Base-by-base conservation (phyloP, 352 stramenopile genomes). In the Pythium sp. region DNA sequence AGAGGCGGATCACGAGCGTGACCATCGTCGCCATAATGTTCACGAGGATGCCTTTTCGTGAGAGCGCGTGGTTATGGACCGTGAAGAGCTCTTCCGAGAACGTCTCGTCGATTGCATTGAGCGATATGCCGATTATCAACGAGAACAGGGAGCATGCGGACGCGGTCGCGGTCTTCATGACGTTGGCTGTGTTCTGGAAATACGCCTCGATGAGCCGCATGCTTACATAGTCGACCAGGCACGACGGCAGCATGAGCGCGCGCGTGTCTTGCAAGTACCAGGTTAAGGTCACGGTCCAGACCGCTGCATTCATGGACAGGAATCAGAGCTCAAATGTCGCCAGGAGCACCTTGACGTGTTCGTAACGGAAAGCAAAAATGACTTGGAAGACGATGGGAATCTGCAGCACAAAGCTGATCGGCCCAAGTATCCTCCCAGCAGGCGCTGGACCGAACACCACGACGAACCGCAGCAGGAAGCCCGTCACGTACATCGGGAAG, bases 241-340 rank as follows among this genome's bases (percentile, higher is more conserved):
- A 41, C 20, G 46, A 49, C 30, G 38, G 46, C 8, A 62, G 22
- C 26, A 70, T 30, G 22, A 59, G n/a, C 20, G 49, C 57, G 28
- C 63, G 68, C 0, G 41, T 49, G 15, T 70, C 68, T 22, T 62
- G 26, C 18, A 70, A 26, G 36, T 66, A 65, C 7, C 43, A 47
- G 15, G 28, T 28, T 18, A 67, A 49, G 15, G 56, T 15, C 2
- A 58, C 3, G 1, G 43, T 36, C 68, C 63, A 73, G 15, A 70
- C 66, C 46, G 41, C 55, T 6, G 38, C 58, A 4, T 18, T 70
- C 15, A 60, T 18, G 1, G 43, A 4, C 20, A 71, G 49, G 24
- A 70, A 67, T 57, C 56, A 65, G 34, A 73, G 67, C 24, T 73
- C 57, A 38, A 67, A 73, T 12, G 63, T 70, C 11, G 11, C 12